These are phyloP conservation scores for Lecanoromycetidae sp. DNA, from an alignment of 2,329 filamentous ascomycete species.

Conservation along the genomic window DNA sequence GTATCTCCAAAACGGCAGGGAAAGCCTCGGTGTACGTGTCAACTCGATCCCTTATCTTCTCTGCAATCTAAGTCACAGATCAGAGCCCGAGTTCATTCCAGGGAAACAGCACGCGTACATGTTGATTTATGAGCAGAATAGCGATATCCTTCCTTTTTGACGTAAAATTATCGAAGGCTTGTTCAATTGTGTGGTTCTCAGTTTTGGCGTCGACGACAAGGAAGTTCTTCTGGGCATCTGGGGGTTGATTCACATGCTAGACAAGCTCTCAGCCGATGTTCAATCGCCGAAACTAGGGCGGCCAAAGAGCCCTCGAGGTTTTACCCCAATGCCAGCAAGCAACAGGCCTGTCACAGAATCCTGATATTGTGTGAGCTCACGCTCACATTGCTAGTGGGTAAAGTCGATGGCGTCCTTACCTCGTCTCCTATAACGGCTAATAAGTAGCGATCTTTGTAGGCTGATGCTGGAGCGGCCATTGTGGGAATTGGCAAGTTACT, in stretches of 20 bases:
- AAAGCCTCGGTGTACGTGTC: constrained; percentile 91
- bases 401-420: constrained; percentile 38
- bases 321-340: constrained; percentile 86
- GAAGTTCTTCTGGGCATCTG: constrained; percentile 93
- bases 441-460: constrained; percentile 70
- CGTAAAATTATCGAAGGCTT: constrained; percentile 80
- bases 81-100: too few relatives aligned
- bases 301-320: constrained; percentile 26
- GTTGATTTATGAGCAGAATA: constrained; percentile 93
- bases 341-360: constrained; percentile 92
- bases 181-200: constrained; percentile 74
- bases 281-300: background rate
- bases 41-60: constrained; percentile 80
- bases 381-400: background rate
- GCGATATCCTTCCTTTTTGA: constrained; percentile 89
- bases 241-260: constrained; percentile 80
- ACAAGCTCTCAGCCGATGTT: constrained; percentile 1
- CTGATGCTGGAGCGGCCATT: constrained; percentile 49
- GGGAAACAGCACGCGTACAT: constrained; percentile 46
- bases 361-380: constrained; percentile 37
- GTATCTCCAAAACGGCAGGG: constrained; percentile 91
- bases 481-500: constrained; percentile 19
- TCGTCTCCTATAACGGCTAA: constrained; percentile 97
- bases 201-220: constrained; percentile 93
- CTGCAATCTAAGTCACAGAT: constrained; percentile 61